Base-by-base conservation (phyloP, 371 early-diverging fungal species). In the Paraphysoderma sedebokerense region DNA sequence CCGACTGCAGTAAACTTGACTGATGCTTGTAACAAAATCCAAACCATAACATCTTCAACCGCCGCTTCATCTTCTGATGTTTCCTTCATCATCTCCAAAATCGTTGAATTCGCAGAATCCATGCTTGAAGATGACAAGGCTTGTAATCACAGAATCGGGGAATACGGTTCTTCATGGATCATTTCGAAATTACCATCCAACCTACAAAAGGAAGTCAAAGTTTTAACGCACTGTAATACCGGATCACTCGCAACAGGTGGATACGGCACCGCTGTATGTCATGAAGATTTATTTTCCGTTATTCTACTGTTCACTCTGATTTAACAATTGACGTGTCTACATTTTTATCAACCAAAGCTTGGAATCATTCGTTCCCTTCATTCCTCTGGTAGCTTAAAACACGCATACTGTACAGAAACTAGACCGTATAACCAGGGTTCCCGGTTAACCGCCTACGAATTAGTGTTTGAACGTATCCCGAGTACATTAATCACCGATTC, bases 1-100 rank as follows among this genome's bases (percentile, higher is more conserved):
- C 95, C 95, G 7, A 96, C 97, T 0, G 95, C 95, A 8, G 95
- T 93, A 61, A 92, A 96, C 58, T 66, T 96, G 37, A 90, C 90
- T 57, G 91, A 89, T 57, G 90, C 95, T 7, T 79, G 86, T n/a
- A 66, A 57, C 11, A 80, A 79, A 51, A 62, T 96, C 35, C 64
- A 61, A 31, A n/a, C n/a, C n/a, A n/a, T n/a, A n/a, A n/a, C n/a
- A n/a, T n/a, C n/a, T n/a, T 47, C 35, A 2, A 45, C 72, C 0
- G 69, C 77, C 12, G 47, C 57, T 6, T 26, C 38, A 2, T 50
- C 59, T 3, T 54, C 49, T 5, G 58, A 62, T 6, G 47, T 29
- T 9, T 49, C 61, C 15, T 37, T 55, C 3, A 44, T 47, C 5
- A 5, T 51, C 7, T 47, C 33, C 11, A 42, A 20, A 8, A 28